These are phyloP conservation scores for Mucor piriformis DNA, from an alignment of 371 early-diverging fungal genomes.

Conservation along the genomic window DNA sequence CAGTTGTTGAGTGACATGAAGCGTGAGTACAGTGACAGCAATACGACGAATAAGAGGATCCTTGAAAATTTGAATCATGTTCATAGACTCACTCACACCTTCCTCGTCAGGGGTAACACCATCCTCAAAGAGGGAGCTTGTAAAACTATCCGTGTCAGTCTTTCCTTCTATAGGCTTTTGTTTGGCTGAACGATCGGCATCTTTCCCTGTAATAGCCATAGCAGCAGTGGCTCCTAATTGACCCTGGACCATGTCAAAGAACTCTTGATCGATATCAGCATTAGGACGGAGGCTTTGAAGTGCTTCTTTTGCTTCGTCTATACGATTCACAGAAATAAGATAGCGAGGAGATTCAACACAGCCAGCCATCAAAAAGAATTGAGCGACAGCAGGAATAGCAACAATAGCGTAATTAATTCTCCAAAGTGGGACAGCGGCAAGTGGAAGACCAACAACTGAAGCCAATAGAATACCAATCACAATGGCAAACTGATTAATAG, in stretches of 20 bases:
- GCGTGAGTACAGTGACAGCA: conserved; percentile 44
- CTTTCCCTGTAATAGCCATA: conserved; percentile 40
- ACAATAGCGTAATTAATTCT: conserved; percentile 65
- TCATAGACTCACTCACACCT: conserved; percentile 21
- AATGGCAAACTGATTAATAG: conserved; percentile 83
- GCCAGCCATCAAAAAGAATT: conserved; percentile 66
- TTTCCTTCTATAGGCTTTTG: not conserved
- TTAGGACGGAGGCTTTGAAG: conserved; percentile 60
- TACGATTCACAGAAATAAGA: conserved; percentile 58
- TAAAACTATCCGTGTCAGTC: not conserved
- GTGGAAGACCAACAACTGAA: conserved; percentile 62
- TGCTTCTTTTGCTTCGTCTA: conserved; percentile 57
- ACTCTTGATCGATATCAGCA: conserved; percentile 53
- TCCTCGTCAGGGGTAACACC: conserved; percentile 20
- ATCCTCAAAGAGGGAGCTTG: conserved; percentile 33
- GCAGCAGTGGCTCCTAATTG: conserved; percentile 36
- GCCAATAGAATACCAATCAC: conserved; percentile 76
- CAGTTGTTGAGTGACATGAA: conserved; percentile 74
- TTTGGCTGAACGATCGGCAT: conserved; percentile 30
- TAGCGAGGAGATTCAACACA: conserved; percentile 81
- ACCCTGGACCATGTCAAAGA: conserved; percentile 18
- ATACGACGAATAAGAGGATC: conserved; percentile 60
- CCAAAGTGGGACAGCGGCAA: conserved; percentile 69
- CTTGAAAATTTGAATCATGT: conserved; percentile 42
- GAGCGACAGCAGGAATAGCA: conserved; percentile 70